phyloP scores from a whole-genome alignment of 2,329 filamentous ascomycete species.

The Aspergillus thermomutatus region DNA sequence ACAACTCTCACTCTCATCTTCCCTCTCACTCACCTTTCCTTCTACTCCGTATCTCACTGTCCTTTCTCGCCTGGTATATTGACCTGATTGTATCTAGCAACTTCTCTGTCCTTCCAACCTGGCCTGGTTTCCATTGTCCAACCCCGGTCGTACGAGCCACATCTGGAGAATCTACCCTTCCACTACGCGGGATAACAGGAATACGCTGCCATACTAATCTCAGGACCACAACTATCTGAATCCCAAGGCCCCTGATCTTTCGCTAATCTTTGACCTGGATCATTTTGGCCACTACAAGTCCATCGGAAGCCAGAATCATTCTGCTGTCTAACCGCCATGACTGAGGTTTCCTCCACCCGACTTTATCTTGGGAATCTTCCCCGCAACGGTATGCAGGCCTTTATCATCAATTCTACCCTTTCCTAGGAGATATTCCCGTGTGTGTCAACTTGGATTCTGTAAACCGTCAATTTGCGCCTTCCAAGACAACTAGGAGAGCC shows the following conservation, averaged over 20 bases:
- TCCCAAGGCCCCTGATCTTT: conserved; percentile 1
- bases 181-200: conserved; percentile 3
- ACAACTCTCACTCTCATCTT: not conserved
- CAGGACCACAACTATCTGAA: conserved; percentile 2
- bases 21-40: conserved; percentile 1
- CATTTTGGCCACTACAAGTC: not conserved
- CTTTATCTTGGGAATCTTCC: conserved; percentile 98
- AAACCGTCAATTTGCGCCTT: conserved; percentile 6
- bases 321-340: conserved; percentile 50
- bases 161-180: conserved; percentile 4
- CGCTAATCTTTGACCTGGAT: not conserved
- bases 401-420: conserved; percentile 28
- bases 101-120: not conserved
- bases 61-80: conserved; percentile 6
- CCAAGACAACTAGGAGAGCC: conserved; percentile 7
- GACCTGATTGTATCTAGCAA: conserved; percentile 3
- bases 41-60: conserved; percentile 3
- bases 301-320: conserved; percentile 3
- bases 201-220: not conserved
- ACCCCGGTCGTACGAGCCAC: conserved; percentile 4
- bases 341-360: conserved; percentile 88
- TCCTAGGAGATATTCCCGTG: conserved; percentile 19
- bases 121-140: not conserved
- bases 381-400: conserved; percentile 73
- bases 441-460: conserved; percentile 18